Evolutionary conservation across 2,329 filamentous ascomycete species (phyloP), one percentile per base, ranked within the genome.

Genomic region (Stagonosporopsis tanaceti): DNA sequence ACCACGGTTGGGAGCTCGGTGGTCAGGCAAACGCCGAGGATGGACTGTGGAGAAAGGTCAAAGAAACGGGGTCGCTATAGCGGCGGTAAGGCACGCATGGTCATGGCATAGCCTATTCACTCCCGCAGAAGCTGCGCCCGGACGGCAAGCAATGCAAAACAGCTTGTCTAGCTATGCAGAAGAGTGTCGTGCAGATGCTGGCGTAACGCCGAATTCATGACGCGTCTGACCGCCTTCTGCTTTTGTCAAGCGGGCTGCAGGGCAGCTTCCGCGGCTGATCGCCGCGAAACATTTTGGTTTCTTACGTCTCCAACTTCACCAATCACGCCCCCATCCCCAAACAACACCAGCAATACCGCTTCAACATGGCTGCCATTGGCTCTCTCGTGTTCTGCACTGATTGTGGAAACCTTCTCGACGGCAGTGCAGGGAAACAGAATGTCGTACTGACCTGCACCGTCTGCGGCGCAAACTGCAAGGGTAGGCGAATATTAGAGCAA

Each of bases 371-470:
- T 64, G 88, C 91, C 17, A 93, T 97, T 65, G 94, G 93, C 53
- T 94, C 93, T 50, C 83, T 98, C 38, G 89, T 97, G 34, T 98
- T 98, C 78, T 98, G 94, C 81, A 91, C 85, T 51, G 91, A 93
- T 75, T 98, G 94, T 77, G 94, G 94, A 60, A 96, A 96, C 75
- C 84, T 97, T 3, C 82, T 98, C 38, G 92, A 95, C 50, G 85
- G 89, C 50, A 92, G 91, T 44, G 89, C 89, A 62, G 92, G 91
- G 59, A 89, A 88, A 57, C 84, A 87, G 66, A 90, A 92, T 73
- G 89, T 90, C 54, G 85, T 90, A 55, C 80, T 98, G 56, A 83
- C 85, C 64, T 99, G 94, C 82, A 90, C 92, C 69, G 89, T 93
- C 75, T 98, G 94, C 76, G 92, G 91, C 61, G 87, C 91, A 38